These are phyloP conservation scores for Rhodomyrtus psidioides DNA, from an alignment of 441 rosid species.

Conservation along the genomic window DNA sequence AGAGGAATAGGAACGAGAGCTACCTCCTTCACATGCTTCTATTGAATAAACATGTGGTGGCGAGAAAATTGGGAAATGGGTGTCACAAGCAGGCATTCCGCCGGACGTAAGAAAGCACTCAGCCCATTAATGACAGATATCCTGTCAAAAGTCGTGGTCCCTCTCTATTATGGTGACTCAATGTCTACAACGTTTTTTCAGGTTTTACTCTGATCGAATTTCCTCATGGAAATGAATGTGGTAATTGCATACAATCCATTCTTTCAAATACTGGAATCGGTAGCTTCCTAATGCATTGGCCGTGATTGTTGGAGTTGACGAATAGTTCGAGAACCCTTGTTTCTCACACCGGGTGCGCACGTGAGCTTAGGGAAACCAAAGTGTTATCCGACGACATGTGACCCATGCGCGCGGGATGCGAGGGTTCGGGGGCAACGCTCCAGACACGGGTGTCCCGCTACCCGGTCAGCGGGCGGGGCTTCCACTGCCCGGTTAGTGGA, in stretches of 20 bases:
- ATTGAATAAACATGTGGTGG: not conserved
- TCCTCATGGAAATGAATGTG: not conserved
- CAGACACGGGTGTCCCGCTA: no score
- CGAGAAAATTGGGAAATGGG: conserved; percentile 19
- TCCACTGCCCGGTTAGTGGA: no score
- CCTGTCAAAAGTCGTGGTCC: not conserved
- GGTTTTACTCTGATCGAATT: not conserved
- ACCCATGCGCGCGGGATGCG: no score
- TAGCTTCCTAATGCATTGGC: not conserved
- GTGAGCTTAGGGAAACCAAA: no score
- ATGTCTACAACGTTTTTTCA: not conserved
- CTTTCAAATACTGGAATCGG: not conserved
- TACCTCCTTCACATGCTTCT: not conserved
- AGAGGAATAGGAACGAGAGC: not conserved
- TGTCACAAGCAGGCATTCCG: conserved; percentile 41
- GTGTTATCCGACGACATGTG: no score
- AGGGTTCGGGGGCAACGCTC: no score
- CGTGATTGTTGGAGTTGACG: no score
- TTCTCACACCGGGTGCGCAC: no score
- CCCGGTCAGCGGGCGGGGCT: no score
- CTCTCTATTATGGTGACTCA: not conserved
- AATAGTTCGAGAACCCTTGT: no score
- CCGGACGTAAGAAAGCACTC: conserved; percentile 42
- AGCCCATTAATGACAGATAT: not conserved
- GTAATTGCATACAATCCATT: not conserved